These are phyloP conservation scores for Saturnispora galanensis DNA, from an alignment of 805 yeast genomes.

Conservation along the genomic window DNA sequence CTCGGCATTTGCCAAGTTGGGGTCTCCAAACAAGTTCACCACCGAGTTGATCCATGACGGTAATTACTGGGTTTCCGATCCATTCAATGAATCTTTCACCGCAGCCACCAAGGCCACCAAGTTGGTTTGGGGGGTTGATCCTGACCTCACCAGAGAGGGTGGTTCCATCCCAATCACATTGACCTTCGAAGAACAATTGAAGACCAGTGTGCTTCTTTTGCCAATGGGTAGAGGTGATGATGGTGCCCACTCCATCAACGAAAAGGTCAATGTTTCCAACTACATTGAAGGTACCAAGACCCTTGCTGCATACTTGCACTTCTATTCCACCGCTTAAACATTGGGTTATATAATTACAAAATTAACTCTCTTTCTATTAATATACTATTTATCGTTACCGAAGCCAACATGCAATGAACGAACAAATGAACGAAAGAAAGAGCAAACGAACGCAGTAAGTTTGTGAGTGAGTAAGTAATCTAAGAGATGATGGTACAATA, in stretches of 20 bases:
- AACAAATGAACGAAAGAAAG: no score
- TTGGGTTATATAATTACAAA: not conserved
- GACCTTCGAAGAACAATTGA: conserved; percentile 80
- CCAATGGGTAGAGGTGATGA: conserved; percentile 99
- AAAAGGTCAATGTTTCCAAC: conserved; percentile 80
- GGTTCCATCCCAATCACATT: conserved; percentile 97
- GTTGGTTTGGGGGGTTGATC: conserved; percentile 89
- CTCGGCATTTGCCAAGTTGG: conserved; percentile 52
- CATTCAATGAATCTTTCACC: conserved; percentile 81
- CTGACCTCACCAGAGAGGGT: conserved; percentile 97
- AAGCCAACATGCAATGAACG: no score
- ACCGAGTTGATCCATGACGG: conserved; percentile 89
- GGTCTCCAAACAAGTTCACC: conserved; percentile 65
- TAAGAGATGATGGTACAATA: no score
- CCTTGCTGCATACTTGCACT: conserved; percentile 87
- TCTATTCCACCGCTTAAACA: conserved; percentile 30
- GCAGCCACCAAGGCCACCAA: conserved; percentile 95
- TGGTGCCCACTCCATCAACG: conserved; percentile 98
- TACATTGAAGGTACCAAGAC: conserved; percentile 92
- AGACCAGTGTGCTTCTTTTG: conserved; percentile 75
- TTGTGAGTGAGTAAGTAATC: no score
- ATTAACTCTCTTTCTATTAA: no score
- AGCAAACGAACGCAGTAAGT: no score
- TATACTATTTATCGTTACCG: no score
- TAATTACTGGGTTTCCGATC: conserved; percentile 92